Evolutionary conservation across 2,329 filamentous ascomycete species (phyloP).

Genomic region (Juglanconis sp.): DNA sequence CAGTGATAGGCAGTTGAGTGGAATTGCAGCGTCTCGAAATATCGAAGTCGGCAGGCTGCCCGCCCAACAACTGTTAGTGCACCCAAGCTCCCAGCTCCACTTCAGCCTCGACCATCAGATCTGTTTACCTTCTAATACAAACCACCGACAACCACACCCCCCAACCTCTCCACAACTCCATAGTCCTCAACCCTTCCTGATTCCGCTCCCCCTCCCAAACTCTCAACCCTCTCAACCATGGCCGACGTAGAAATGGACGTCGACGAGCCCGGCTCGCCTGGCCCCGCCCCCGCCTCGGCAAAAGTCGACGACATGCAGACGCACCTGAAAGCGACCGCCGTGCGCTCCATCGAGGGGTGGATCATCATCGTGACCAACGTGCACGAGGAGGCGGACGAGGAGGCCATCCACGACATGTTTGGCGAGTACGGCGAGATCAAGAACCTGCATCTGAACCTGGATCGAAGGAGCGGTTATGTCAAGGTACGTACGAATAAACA

Average conservation of each 20-base stretch:
- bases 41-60: no score
- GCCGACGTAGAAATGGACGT: conserved; percentile 59
- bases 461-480: conserved; percentile 79
- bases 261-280: conserved; percentile 43
- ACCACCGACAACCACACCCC: no score
- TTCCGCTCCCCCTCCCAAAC: background rate
- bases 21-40: no score
- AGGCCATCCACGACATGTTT: conserved; percentile 77
- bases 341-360: conserved; percentile 86
- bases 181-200: no score
- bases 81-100: no score
- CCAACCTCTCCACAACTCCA: no score
- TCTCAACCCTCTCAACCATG: conserved; percentile 34
- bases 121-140: no score
- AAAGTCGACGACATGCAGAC: conserved; percentile 68
- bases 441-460: conserved; percentile 80
- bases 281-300: conserved; percentile 34
- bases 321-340: conserved; percentile 70
- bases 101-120: no score
- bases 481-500: conserved; percentile 57
- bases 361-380: conserved; percentile 84
- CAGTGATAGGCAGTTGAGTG: no score
- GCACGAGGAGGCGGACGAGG: conserved; percentile 82
- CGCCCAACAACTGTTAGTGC: no score
- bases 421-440: conserved; percentile 84